Conservation (phyloP, 305 asterid species). For the Solanum chacoense region DNA sequence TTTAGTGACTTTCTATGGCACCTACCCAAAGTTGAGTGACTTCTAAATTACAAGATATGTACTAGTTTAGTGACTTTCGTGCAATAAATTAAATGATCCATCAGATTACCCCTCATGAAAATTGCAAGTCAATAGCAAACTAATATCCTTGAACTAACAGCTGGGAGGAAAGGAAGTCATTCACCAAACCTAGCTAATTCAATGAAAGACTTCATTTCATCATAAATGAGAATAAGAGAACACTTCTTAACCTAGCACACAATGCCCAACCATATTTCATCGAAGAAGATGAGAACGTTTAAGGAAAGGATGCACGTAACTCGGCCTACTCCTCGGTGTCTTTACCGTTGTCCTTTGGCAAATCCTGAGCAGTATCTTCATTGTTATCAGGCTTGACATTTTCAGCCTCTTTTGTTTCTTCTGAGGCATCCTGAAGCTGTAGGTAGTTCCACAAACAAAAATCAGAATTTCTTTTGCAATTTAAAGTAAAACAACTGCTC, state of each 20-base stretch:
- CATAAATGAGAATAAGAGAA: not conserved
- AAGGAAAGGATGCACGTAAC: not conserved
- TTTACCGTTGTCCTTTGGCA: constrained; percentile 23
- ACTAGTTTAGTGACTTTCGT: not conserved
- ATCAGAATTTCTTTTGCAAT: not conserved
- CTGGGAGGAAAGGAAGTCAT: not conserved
- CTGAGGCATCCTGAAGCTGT: constrained; percentile 50
- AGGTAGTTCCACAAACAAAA: constrained; percentile 10
- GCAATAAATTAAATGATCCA: not conserved
- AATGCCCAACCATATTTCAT: not conserved
- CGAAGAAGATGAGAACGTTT: not conserved
- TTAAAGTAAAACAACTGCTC: not conserved
- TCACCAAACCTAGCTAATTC: not conserved
- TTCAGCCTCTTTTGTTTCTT: constrained; percentile 20
- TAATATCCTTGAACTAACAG: not conserved
- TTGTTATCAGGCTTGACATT: constrained; percentile 17
- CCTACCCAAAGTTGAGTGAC: not conserved
- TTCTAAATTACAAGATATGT: not conserved
- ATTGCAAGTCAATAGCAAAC: not conserved
- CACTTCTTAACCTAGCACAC: not conserved
- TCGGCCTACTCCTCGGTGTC: constrained; percentile 16
- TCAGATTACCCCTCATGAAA: not conserved
- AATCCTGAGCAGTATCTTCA: constrained; percentile 20
- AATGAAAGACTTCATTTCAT: not conserved
- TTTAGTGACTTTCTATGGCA: not conserved